Base-by-base conservation (phyloP, 805 yeast species). In the Yamadazyma sp. region DNA sequence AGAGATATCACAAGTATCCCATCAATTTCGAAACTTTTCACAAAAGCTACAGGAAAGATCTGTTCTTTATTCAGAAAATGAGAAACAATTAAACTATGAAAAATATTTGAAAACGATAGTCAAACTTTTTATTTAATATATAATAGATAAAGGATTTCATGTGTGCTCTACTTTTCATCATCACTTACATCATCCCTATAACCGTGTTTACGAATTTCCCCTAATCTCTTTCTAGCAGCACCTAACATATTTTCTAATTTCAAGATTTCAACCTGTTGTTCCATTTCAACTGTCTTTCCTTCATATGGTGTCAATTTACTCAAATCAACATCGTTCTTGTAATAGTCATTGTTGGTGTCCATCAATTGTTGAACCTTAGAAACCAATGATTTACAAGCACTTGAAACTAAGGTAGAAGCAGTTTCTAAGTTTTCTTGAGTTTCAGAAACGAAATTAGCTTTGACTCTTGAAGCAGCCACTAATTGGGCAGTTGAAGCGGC, bases 401-500 rank as follows among this genome's bases (percentile, higher is more conserved):
- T 50, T 4, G 83, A 78, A 16, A 87, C 96, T 35, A 69, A 63
- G 51, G 75, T 76, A 20, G 86, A 76, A 3, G 88, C 82, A 12
- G 53, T 47, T 61, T 87, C 96, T 40, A 87, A 69, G 36, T 69
- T 63, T 39, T 81, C 86, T 56, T 86, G 95, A 3, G 88, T 74
- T 52, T 79, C 78, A 2, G 95, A 85, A 62, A 77, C 76, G 47
- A 78, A 75, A 27, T 81, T 73, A 0, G 94, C 87, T 56, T 86
- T 86, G 15, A 86, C 95, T 47, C 95, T 73, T 0, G 95, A 82
- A 0, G 96, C 93, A 5, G 96, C 89, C 5, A 87, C 96, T 34
- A 87, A 71, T 64, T 87, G 96, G 2, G 91, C 94, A 1, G 96
- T 87, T 0, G 95, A 82, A 0, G 95, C 88, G 1, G 95, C 89